Base-by-base conservation (phyloP, 768 basidiomycete species). In the Tylopilus felleus region DNA sequence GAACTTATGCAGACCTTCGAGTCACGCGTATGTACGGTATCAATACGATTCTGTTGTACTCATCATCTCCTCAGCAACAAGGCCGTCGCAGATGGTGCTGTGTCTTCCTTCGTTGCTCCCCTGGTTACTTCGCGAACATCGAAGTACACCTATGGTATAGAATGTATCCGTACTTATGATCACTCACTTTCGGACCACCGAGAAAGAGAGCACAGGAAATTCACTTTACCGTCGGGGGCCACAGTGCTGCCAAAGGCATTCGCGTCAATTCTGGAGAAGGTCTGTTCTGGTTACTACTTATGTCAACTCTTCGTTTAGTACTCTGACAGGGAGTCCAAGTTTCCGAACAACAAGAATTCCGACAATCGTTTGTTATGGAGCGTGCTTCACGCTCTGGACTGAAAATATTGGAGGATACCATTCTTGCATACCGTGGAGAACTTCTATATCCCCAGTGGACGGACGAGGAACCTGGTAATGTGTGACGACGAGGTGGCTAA, bases 1-100 rank as follows among this genome's bases (percentile, higher is more conserved):
- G 8, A 66, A 69, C 12, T 61, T 82, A 9, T 71, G 73, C 41
- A 71, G 79, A 10, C 81, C 81, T 3, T 74, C 78, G 48, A 73
- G 71, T 31, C 75, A 79, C 56, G 70, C 75, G 81, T 81, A 60
- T 35, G 77, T 53, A 1, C 29, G 6, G 0, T 8, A 35, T 9
- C 6, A 10, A 17, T 25, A 21, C 8, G 19, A 21, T 5, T 35
- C 4, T 7, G 19, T 45, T 27, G 4, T 3, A 5, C 42, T 62
- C 22, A 33, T n/a, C n/a, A n/a, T 50, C 2, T 29, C 31, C 44
- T 2, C 49, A 76, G 75, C 2, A 70, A 67, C 44, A 80, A 72
- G 67, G 80, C 78, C 0, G 79, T 80, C 2, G 51, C 51, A n/a
- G 51, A 52, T 52, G 51, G 51, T 19, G 44, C 51, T 28, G 51